Percentiles rank a stretch among this genome's conserved stretches.
These are phyloP conservation scores for Leccinum subgranulosum DNA, from an alignment of 768 basidiomycete species.

Conservation along the genomic window DNA sequence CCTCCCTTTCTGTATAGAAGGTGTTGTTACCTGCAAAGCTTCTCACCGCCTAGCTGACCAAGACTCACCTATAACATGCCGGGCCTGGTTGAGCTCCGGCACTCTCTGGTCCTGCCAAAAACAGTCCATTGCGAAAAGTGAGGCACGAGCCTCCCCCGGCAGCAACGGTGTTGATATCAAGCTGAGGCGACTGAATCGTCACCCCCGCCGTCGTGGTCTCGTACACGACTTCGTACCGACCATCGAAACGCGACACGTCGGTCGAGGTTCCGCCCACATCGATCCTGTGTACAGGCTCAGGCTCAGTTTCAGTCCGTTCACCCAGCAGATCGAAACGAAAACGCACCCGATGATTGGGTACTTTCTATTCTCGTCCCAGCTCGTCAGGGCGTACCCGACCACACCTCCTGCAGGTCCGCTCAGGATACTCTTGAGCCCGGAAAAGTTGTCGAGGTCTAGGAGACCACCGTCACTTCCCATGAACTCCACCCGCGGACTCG, in stretches of 20 bases:
- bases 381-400: slow-evolving; percentile 87
- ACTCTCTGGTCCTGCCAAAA: slow-evolving; percentile 88
- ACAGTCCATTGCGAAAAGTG: slow-evolving; percentile 86
- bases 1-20: slow-evolving; percentile 70
- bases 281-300: slow-evolving; percentile 42
- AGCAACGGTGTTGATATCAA: slow-evolving; percentile 95
- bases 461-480: slow-evolving; percentile 95
- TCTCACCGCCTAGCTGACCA: background rate
- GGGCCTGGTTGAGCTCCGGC: slow-evolving; percentile 95
- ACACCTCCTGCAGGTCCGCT: slow-evolving; percentile 96
- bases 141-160: slow-evolving; percentile 93
- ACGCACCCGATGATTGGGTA: slow-evolving; percentile 82
- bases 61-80: slow-evolving; percentile 74
- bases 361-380: slow-evolving; percentile 74
- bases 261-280: slow-evolving; percentile 97
- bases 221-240: slow-evolving; percentile 88
- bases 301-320: background rate
- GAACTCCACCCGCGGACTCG: slow-evolving; percentile 80
- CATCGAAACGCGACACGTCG: slow-evolving; percentile 91
- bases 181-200: slow-evolving; percentile 86
- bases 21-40: background rate
- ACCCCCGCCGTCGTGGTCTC: slow-evolving; percentile 96
- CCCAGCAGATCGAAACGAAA: background rate
- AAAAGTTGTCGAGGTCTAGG: slow-evolving; percentile 78
- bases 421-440: slow-evolving; percentile 89